Conservation (phyloP, 2,329 filamentous ascomycete species). For the Annulohypoxylon truncatum region DNA sequence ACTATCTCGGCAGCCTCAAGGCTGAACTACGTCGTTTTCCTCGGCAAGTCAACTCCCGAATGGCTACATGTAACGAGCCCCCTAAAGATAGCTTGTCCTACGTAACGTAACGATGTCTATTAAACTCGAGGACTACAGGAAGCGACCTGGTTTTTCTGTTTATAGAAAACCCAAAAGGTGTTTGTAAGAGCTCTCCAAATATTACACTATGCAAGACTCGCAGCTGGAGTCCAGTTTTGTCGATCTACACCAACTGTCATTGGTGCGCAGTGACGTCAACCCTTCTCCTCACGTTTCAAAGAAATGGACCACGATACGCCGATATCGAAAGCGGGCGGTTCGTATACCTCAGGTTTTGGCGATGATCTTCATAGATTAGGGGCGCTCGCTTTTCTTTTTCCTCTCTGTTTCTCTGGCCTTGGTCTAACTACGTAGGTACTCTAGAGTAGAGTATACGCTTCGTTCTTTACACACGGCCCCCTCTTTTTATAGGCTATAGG, state of each 20-base stretch:
- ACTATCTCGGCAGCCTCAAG: not conserved
- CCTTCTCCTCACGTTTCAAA: constrained; percentile 44
- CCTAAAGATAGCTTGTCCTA: not conserved
- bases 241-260: constrained; percentile 29
- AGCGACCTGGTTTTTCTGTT: not conserved
- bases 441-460: not conserved
- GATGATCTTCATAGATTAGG: constrained; percentile 20
- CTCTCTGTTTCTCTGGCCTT: not conserved
- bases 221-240: constrained; percentile 45
- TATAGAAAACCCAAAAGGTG: not conserved
- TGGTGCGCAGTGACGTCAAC: constrained; percentile 49
- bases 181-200: constrained; percentile 7
- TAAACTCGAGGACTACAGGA: not conserved
- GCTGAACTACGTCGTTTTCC: not conserved
- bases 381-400: not conserved
- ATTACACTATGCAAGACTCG: constrained; percentile 24
- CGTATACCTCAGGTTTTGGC: constrained; percentile 14
- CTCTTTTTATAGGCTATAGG: not conserved
- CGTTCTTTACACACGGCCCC: not conserved
- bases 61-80: not conserved
- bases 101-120: not conserved
- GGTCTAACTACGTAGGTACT: no score
- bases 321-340: constrained; percentile 24
- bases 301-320: constrained; percentile 40
- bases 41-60: not conserved